Evolutionary conservation across 768 basidiomycete genomes (phyloP), one percentile per base, ranked within the genome.

Genomic region (Phaffia australis): DNA sequence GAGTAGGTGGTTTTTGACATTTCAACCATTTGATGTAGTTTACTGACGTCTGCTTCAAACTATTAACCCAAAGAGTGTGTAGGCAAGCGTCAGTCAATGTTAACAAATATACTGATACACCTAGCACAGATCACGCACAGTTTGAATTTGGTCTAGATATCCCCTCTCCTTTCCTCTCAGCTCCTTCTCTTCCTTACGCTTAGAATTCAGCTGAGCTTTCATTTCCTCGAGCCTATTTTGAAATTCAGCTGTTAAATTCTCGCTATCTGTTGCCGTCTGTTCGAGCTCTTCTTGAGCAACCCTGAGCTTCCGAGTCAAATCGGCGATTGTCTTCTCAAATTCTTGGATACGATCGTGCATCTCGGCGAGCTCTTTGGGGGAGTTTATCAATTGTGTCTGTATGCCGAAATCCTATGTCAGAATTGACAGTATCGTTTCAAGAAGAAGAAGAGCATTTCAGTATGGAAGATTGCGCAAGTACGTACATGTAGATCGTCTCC

Each of bases 171-270:
- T 56, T 9, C 55, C 59, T 27, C 60, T 67, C 21, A 67, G 14
- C 51, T 67, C 66, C 47, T 67, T 67, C 30, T 67, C 60, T 19
- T 67, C 66, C 52, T 61, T 54, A 32, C 60, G 56, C 23, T 35
- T 57, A 8, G 29, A 30, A 2, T 21, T 48, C 7, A 67, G 23
- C 48, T 67, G 60, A 25, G 32, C 48, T 7, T 46, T 18, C 48
- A 67, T 23, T 35, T 67, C 66, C 46, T 67, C 66, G n/a, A 57
- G n/a, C n/a, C 60, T 23, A 19, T 35, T 60, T 23, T 61, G 60
- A 27, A 61, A 60, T 19, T 67, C 66, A 18, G 23, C 29, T 0
- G 59, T 48, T 23, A 56, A 30, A n/a, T n/a, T 27, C 60, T 67
- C 66, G 55, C 63, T 29, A 21, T 67, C 66, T 15, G 60, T 55